Base-by-base conservation (phyloP, 495 filamentous ascomycete genomes). In the Pyronema domesticum region DNA sequence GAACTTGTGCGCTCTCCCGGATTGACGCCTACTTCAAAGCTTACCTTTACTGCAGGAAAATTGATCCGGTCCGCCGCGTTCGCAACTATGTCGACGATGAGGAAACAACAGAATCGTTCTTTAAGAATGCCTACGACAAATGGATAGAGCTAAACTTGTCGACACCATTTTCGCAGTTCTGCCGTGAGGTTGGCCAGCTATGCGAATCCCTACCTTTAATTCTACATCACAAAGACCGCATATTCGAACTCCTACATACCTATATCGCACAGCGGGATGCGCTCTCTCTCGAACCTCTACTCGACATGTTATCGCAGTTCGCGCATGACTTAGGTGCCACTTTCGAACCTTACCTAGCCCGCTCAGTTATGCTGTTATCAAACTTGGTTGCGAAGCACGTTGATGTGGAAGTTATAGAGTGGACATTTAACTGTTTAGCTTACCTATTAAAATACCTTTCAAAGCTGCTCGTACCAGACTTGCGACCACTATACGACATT, bases 381-480 rank as follows among this genome's bases (percentile, higher is more conserved):
- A 75, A 73, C 3, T 64, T 86, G 37, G 80, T 81, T 36, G 77
- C 77, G 18, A 77, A 73, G 47, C 75, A 83, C 60, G 57, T 69
- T 1, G 77, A 80, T 58, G 55, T 65, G 13, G 43, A 42, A 11
- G 57, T 54, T 53, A 70, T 75, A 34, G 68, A 99, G 70, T 96
- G 91, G 93, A 89, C 86, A 54, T 96, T 99, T 66, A 86, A 79
- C 45, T 88, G 86, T 61, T 74, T 99, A 11, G 86, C 91, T 57
- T 95, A 93, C 77, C 76, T 95, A 14, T 93, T 96, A 76, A 99
- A 96, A 64, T 96, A 94, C 60, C 76, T 99, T 15, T 89, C 87
- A 3, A 77, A 84, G 44, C 73, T 95, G 7, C 65, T 99, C 18
- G 83, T 86, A 0, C 82, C 86, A 4, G 85, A 99, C 63, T 70